These are phyloP conservation scores for Kurtzmaniella natalensis DNA, from an alignment of 1,139 yeast species.

Conservation along the genomic window DNA sequence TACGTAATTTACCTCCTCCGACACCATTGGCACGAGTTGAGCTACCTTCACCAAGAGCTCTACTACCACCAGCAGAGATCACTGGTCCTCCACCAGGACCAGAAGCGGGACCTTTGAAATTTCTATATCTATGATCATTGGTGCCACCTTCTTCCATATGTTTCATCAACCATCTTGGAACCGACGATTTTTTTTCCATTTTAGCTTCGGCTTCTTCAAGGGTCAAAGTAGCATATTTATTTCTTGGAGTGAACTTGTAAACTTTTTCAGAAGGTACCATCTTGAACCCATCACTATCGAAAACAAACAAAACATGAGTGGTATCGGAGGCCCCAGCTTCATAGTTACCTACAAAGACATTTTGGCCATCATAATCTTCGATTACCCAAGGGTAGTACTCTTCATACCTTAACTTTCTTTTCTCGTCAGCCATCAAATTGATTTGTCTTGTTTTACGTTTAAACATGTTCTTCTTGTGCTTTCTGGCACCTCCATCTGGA, in stretches of 20 bases:
- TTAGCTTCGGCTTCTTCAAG: conserved; percentile 95
- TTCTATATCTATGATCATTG: conserved; percentile 46
- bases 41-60: conserved; percentile 3
- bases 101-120: conserved; percentile 15
- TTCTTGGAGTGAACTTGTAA: conserved; percentile 88
- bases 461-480: conserved; percentile 55
- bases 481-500: conserved; percentile 90
- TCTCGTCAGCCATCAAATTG: conserved; percentile 72
- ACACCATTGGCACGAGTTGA: conserved; percentile 18
- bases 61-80: conserved; percentile 24
- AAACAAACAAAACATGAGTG: conserved; percentile 73
- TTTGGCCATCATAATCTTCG: conserved; percentile 91
- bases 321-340: conserved; percentile 92
- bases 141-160: conserved; percentile 60
- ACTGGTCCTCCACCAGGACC: conserved; percentile 8
- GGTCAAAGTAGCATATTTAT: conserved; percentile 88
- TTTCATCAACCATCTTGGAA: conserved; percentile 96
- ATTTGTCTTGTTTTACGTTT: conserved; percentile 85
- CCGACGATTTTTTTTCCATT: conserved; percentile 76
- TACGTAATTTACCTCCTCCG: conserved; percentile 41
- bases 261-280: conserved; percentile 95
- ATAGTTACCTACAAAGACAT: conserved; percentile 93
- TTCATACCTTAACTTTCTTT: conserved; percentile 81
- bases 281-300: conserved; percentile 84
- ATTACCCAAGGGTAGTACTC: conserved; percentile 97